These are phyloP conservation scores for Hygrocybe punicea DNA, from an alignment of 768 basidiomycete genomes.

Conservation along the genomic window DNA sequence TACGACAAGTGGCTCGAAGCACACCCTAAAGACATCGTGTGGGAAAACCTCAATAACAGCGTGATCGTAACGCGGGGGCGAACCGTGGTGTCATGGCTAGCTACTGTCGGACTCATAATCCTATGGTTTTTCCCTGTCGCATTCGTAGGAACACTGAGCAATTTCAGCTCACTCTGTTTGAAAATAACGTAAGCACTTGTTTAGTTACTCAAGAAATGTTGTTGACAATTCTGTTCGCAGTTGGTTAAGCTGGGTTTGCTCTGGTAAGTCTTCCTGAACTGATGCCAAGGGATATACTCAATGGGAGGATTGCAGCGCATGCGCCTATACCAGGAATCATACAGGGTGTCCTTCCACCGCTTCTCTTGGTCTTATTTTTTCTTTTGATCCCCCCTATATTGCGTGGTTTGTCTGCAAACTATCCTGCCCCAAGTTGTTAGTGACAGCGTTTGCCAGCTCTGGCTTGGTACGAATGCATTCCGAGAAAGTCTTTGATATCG, in stretches of 20 bases:
- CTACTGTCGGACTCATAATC: conserved; percentile 57
- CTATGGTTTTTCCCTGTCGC: conserved; percentile 64
- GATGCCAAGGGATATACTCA: not conserved
- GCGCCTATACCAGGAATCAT: conserved; percentile 49
- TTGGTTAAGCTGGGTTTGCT: conserved; percentile 61
- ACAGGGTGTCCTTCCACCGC: conserved; percentile 63
- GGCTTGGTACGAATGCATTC: conserved; percentile 69
- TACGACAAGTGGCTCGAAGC: conserved; percentile 58
- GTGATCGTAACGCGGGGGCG: conserved; percentile 52
- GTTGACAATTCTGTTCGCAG: conserved; percentile 18
- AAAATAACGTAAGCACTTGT: conserved; percentile 40
- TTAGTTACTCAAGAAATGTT: not conserved
- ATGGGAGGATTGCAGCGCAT: conserved; percentile 27
- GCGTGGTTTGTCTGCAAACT: conserved; percentile 41
- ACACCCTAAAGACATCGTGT: conserved; percentile 54
- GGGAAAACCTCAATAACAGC: conserved; percentile 49
- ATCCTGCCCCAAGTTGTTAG: conserved; percentile 33
- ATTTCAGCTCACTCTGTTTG: conserved; percentile 50
- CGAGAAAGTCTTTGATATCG: conserved; percentile 63
- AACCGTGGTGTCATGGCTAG: conserved; percentile 51
- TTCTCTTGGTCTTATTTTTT: conserved; percentile 60
- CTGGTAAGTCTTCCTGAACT: conserved; percentile 20
- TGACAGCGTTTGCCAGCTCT: conserved; percentile 34
- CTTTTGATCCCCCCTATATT: conserved; percentile 57
- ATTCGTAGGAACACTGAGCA: conserved; percentile 64